Conservation (phyloP, 768 basidiomycete species). For the Tylopilus felleus region DNA sequence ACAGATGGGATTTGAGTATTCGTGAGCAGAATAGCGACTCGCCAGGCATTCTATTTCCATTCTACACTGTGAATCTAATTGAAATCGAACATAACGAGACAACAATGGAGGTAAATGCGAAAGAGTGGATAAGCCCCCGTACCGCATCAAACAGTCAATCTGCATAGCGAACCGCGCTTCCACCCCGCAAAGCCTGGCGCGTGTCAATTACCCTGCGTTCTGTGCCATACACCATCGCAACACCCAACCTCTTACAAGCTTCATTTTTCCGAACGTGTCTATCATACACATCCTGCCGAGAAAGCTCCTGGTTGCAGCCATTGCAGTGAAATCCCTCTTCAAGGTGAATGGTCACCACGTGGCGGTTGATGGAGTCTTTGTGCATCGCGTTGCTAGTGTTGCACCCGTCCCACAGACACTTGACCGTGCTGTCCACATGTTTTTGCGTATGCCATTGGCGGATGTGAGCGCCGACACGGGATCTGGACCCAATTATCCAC, state of each 20-base stretch:
- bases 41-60: background rate
- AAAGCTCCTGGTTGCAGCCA: background rate
- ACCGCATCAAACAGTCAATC: background rate
- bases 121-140: background rate
- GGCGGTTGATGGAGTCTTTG: slow-evolving; percentile 1
- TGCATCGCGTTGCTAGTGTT: background rate
- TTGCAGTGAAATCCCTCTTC: slow-evolving; percentile 4
- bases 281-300: slow-evolving; percentile 6
- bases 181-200: background rate
- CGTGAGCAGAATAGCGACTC: background rate
- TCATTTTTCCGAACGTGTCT: background rate
- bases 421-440: background rate
- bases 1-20: background rate
- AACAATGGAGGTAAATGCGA: background rate
- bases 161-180: background rate
- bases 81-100: background rate
- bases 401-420: slow-evolving; percentile 9
- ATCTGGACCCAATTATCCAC: slow-evolving; percentile 8
- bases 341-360: slow-evolving; percentile 6
- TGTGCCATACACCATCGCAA: background rate
- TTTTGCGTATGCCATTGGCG: slow-evolving; percentile 3
- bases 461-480: background rate
- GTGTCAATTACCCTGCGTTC: background rate
- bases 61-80: background rate
- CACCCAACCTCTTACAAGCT: background rate